Conservation (phyloP, 768 basidiomycete genomes). For the Lactifluus volemus region DNA sequence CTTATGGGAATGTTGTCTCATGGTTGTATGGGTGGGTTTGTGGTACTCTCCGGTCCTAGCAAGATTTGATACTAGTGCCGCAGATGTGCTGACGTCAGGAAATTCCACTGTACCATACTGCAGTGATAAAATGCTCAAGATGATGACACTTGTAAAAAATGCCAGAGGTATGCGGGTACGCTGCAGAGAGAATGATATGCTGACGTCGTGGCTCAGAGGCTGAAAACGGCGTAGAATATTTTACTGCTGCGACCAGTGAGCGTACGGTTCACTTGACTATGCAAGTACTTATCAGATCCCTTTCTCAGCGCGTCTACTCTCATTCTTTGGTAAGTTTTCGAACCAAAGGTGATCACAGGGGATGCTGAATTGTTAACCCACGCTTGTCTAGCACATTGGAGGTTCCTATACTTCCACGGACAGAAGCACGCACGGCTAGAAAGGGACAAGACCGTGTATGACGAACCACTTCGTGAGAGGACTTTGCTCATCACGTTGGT, state of each 20-base stretch:
- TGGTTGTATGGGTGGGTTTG: slow-evolving; percentile 33
- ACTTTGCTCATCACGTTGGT: slow-evolving; percentile 9
- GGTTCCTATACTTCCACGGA: slow-evolving; percentile 16
- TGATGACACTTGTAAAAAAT: slow-evolving; percentile 7
- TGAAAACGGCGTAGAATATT: not conserved
- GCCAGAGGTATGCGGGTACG: not conserved
- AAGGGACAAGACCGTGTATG: slow-evolving; percentile 3
- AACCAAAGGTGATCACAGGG: not conserved
- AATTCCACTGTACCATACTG: slow-evolving; percentile 11
- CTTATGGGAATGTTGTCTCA: slow-evolving; percentile 31
- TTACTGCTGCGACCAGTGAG: slow-evolving; percentile 8
- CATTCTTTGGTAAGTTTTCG: slow-evolving; percentile 11
- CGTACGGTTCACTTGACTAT: not conserved
- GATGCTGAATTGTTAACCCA: not conserved
- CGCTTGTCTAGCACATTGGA: slow-evolving; percentile 10
- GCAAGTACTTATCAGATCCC: not conserved
- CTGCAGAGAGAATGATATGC: not conserved
- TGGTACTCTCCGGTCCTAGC: not conserved
- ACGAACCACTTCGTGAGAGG: not conserved
- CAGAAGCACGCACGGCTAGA: slow-evolving; percentile 11
- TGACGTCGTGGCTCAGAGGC: not conserved
- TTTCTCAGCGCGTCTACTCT: slow-evolving; percentile 9
- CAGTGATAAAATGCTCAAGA: not conserved
- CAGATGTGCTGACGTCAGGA: slow-evolving; percentile 14
- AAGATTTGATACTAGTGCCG: not conserved